phyloP scores from a whole-genome alignment of 2,329 filamentous ascomycete genomes.

The Cladophialophora bantiana region DNA sequence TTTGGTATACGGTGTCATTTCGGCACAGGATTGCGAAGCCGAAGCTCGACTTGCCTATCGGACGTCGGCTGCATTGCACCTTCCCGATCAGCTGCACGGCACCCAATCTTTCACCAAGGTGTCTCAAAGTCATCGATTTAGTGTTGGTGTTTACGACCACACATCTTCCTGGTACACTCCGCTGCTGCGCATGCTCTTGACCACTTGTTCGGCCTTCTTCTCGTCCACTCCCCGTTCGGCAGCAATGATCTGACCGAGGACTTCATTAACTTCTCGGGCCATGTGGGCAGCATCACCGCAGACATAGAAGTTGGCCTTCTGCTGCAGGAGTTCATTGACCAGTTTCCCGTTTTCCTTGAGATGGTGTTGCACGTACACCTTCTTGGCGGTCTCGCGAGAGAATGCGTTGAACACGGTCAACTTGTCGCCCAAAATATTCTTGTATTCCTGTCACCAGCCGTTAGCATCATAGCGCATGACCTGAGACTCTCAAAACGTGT shows the following conservation, averaged over 20 bases:
- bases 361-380: conserved; percentile 96
- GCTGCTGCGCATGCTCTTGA: conserved; percentile 93
- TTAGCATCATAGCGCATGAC: conserved; percentile 25
- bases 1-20: neutral
- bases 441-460: conserved; percentile 70
- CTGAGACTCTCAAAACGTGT: conserved; percentile 13
- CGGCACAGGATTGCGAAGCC: neutral
- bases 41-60: neutral
- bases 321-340: conserved; percentile 82
- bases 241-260: conserved; percentile 85
- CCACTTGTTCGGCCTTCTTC: conserved; percentile 90
- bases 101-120: neutral
- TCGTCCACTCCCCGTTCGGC: conserved; percentile 82
- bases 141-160: conserved; percentile 61
- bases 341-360: conserved; percentile 83
- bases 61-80: neutral
- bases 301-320: conserved; percentile 94
- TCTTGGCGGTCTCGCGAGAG: conserved; percentile 84
- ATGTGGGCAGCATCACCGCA: conserved; percentile 98
- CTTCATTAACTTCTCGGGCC: conserved; percentile 89
- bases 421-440: conserved; percentile 81
- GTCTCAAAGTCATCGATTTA: neutral
- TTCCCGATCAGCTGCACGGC: neutral
- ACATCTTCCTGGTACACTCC: conserved; percentile 94
- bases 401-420: conserved; percentile 94